Evolutionary conservation across 1,284 basidiomycete species (phyloP).

Genomic region (Ustilago esculenta): DNA sequence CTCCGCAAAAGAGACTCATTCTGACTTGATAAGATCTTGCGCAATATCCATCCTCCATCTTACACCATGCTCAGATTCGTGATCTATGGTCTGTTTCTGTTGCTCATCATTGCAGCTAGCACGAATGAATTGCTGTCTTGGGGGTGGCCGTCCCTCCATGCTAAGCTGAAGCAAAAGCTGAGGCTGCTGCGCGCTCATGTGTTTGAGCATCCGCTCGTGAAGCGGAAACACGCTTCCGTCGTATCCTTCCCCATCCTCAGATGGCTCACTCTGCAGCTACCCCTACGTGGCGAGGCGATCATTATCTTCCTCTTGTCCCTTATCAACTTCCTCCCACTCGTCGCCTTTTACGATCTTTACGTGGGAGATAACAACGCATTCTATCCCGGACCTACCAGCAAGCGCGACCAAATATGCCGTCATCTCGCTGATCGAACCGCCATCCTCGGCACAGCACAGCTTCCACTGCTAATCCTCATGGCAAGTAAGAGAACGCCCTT

Average conservation of each 20-base stretch:
- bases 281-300: constrained; percentile 44
- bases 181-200: constrained; percentile 24
- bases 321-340: constrained; percentile 44
- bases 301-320: constrained; percentile 29
- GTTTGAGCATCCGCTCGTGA: constrained; percentile 23
- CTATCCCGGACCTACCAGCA: constrained; percentile 22
- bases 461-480: constrained; percentile 64
- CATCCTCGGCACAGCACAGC: constrained; percentile 50
- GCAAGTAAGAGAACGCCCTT: constrained; percentile 65
- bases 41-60: background rate
- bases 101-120: constrained; percentile 18
- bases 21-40: background rate
- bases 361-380: constrained; percentile 15
- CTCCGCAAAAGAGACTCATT: too few species aligned
- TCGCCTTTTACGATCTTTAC: constrained; percentile 38
- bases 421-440: constrained; percentile 61
- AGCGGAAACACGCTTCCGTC: constrained; percentile 18
- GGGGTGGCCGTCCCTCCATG: constrained; percentile 1
- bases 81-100: constrained; percentile 24
- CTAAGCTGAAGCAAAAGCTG: constrained; percentile 2
- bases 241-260: constrained; percentile 18
- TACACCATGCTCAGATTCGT: constrained; percentile 14
- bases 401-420: constrained; percentile 29
- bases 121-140: constrained; percentile 12
- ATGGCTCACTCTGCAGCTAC: constrained; percentile 41